These are phyloP conservation scores for Aspergillus costaricaensis DNA, from an alignment of 2,329 filamentous ascomycete species.

Conservation along the genomic window DNA sequence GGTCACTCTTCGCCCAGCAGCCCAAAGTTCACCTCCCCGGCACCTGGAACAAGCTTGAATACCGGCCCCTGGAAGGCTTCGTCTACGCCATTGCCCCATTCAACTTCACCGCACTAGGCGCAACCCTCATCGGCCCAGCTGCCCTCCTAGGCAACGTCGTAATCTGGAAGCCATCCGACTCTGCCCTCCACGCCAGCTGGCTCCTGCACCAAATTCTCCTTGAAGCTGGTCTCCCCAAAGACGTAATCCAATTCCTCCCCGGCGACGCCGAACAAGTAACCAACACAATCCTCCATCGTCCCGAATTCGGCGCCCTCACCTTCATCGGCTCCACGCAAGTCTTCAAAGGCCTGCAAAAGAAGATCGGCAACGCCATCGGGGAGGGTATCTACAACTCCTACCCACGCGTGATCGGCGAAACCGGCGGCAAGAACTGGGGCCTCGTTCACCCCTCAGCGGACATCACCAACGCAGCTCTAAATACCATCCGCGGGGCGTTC, in stretches of 20 bases:
- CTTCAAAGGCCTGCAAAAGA: slow-evolving; percentile 82
- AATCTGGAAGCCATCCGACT: slow-evolving; percentile 90
- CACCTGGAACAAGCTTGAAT: slow-evolving; percentile 62
- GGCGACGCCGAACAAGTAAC: slow-evolving; percentile 84
- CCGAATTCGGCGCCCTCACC: slow-evolving; percentile 81
- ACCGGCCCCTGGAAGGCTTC: slow-evolving; percentile 90
- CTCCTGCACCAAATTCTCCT: slow-evolving; percentile 84
- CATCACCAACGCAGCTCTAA: slow-evolving; percentile 72
- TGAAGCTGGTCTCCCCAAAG: slow-evolving; percentile 82
- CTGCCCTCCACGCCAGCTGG: slow-evolving; percentile 82
- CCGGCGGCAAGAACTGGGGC: slow-evolving; percentile 92
- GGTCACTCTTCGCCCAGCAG: slow-evolving; percentile 85
- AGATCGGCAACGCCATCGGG: slow-evolving; percentile 78
- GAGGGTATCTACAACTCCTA: slow-evolving; percentile 81
- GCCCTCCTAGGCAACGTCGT: slow-evolving; percentile 92
- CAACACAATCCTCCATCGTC: slow-evolving; percentile 70
- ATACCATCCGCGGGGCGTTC: slow-evolving; percentile 82
- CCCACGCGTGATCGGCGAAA: slow-evolving; percentile 85
- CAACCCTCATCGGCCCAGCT: slow-evolving; percentile 80
- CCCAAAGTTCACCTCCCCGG: slow-evolving; percentile 72
- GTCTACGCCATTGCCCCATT: slow-evolving; percentile 92
- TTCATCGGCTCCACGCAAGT: slow-evolving; percentile 91
- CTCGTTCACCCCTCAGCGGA: slow-evolving; percentile 76
- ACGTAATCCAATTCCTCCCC: slow-evolving; percentile 91
- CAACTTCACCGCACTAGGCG: slow-evolving; percentile 94